Evolutionary conservation across 176 grass and related monocot species (phyloP), one percentile per base, ranked within the genome.

Genomic region (Oryza rufipogon): DNA sequence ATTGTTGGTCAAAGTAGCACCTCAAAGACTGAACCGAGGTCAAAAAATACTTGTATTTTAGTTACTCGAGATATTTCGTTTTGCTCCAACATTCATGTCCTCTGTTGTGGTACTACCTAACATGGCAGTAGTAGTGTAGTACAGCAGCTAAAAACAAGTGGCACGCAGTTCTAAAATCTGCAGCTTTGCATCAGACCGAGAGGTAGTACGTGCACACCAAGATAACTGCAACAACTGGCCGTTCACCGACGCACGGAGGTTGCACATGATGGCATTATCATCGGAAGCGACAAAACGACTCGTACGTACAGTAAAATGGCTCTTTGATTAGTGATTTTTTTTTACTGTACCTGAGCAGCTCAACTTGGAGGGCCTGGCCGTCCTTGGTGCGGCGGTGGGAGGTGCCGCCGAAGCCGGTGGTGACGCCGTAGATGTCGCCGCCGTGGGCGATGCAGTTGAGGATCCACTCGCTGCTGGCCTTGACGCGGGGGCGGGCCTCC

Each of bases 351-450:
- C 96, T 98, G 85, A 98, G 94, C 48, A 98, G 96, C 77, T 98
- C 96, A 39, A 87, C 92, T 54, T 98, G 96, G 33, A 98, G 93
- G 46, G 84, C 82, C 17, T 82, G 87, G 17, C 96, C 93, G 81
- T 98, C 87, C 96, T 93, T 94, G 71, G 96, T 98, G 54, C 96
- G 87, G 17, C 96, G 80, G 87, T 98, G 96, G 9, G 93, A 98
- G 26, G 96, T 98, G 74, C 93, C 96, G 1, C 96, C 96, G 71
- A 98, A 98, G 3, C 96, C 96, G 19, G 96, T 98, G 67, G 96
- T 98, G 68, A 98, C 93, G 36, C 96, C 96, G 66, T 98, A 98
- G 89, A 94, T 94, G 82, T 98, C 96, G 64, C 90, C 94, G 54
- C 96, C 96, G 22, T 91, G 81, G 11, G 77, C 83, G 91, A 98